A percentile compares a stretch with the other conserved stretches of the same genome.
phyloP scores from a whole-genome alignment of 2,329 filamentous ascomycete genomes.

The Claviceps fusiformis region DNA sequence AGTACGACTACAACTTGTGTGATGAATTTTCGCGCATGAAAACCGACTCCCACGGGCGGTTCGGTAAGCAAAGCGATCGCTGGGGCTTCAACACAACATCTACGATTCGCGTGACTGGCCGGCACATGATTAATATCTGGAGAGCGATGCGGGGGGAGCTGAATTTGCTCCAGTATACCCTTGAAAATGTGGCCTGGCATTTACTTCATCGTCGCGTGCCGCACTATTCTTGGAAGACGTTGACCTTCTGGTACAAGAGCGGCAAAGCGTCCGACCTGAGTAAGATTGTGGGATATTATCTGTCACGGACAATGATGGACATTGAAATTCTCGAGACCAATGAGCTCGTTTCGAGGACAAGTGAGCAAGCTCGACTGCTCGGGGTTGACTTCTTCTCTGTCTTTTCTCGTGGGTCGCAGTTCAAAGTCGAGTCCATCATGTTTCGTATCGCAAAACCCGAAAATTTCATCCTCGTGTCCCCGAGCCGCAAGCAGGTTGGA shows the following conservation, averaged over 20 bases:
- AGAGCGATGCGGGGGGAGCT: conserved; percentile 88
- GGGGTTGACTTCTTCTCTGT: conserved; percentile 97
- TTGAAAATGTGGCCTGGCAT: conserved; percentile 93
- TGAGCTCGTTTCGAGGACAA: conserved; percentile 76
- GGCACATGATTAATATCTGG: conserved; percentile 97
- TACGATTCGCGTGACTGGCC: conserved; percentile 79
- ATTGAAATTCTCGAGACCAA: conserved; percentile 86
- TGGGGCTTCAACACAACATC: conserved; percentile 95
- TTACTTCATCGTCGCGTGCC: conserved; percentile 76
- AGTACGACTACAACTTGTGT: conserved; percentile 82
- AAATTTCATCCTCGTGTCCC: conserved; percentile 81
- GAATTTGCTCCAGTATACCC: conserved; percentile 82
- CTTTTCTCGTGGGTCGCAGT: conserved; percentile 87
- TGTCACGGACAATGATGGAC: conserved; percentile 62
- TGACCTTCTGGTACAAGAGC: conserved; percentile 73
- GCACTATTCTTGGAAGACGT: conserved; percentile 65
- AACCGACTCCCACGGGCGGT: conserved; percentile 65
- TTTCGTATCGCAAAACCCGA: conserved; percentile 96
- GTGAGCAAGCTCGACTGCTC: conserved; percentile 83
- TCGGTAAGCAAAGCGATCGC: conserved; percentile 72
- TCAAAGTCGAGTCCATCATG: conserved; percentile 98
- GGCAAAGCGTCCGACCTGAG: conserved; percentile 53
- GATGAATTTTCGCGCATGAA: conserved; percentile 88
- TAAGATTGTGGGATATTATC: conserved; percentile 67
- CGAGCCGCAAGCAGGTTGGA: conserved; percentile 82